Conservation (phyloP, 768 basidiomycete genomes). For the Lactifluus volemus region DNA sequence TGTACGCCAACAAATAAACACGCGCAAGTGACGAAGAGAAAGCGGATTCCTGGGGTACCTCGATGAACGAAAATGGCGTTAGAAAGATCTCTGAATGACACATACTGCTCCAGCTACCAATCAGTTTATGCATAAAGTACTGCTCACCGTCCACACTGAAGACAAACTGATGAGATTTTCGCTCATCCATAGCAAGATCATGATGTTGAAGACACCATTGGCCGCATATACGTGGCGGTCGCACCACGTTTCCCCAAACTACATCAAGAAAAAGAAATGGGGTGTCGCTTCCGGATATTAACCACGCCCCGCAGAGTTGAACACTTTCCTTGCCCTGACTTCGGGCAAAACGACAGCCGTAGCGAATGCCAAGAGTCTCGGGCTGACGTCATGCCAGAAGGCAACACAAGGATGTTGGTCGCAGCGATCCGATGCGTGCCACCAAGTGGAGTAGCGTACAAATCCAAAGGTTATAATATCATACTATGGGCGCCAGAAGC, state of each 20-base stretch:
- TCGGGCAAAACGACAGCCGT: slow-evolving; percentile 88
- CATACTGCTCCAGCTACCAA: slow-evolving; percentile 60
- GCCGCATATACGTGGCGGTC: slow-evolving; percentile 79
- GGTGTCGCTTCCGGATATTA: background rate
- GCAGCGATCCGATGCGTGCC: slow-evolving; percentile 49
- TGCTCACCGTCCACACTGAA: slow-evolving; percentile 73
- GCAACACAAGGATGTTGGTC: slow-evolving; percentile 81
- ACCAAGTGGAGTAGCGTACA: slow-evolving; percentile 79
- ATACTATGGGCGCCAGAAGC: slow-evolving; percentile 98
- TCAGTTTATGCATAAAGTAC: slow-evolving; percentile 55
- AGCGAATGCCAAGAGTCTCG: slow-evolving; percentile 78
- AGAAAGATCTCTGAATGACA: background rate
- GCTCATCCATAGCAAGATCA: slow-evolving; percentile 65
- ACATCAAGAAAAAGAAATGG: background rate
- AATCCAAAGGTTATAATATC: slow-evolving; percentile 94
- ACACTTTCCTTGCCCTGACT: slow-evolving; percentile 46
- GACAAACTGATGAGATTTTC: slow-evolving; percentile 93
- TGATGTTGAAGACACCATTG: slow-evolving; percentile 74
- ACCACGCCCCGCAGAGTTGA: background rate
- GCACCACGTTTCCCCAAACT: slow-evolving; percentile 70
- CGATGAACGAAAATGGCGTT: background rate
- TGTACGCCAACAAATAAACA: slow-evolving; percentile 79
- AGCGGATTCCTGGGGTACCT: slow-evolving; percentile 45
- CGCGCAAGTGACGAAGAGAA: slow-evolving; percentile 48
- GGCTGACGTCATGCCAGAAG: slow-evolving; percentile 92